phyloP scores from a whole-genome alignment of 768 basidiomycete genomes.

The Mycena galopus region DNA sequence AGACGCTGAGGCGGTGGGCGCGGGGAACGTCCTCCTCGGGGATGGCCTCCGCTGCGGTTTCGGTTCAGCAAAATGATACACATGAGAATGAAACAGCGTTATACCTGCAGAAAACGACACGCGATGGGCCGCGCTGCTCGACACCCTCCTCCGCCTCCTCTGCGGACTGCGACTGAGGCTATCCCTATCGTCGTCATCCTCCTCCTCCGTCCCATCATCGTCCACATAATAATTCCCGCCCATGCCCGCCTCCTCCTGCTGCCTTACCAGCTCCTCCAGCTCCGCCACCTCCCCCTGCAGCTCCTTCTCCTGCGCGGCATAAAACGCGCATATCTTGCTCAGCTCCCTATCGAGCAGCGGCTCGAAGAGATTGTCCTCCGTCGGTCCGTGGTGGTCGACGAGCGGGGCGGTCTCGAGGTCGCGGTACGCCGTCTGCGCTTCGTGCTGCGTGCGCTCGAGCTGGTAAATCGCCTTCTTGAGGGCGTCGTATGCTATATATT shows the following conservation, averaged over 20 bases:
- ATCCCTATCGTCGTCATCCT: slow-evolving; percentile 69
- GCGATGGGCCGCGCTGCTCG: slow-evolving; percentile 42
- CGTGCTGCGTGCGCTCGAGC: slow-evolving; percentile 82
- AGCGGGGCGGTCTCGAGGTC: slow-evolving; percentile 77
- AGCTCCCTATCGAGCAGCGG: slow-evolving; percentile 87
- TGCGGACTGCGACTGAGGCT: slow-evolving; percentile 40
- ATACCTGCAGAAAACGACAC: slow-evolving; percentile 34
- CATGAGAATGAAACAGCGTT: too few relatives aligned
- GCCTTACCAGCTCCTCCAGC: slow-evolving; percentile 67
- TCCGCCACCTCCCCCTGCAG: slow-evolving; percentile 70
- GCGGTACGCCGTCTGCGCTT: slow-evolving; percentile 52
- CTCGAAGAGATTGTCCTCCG: slow-evolving; percentile 72
- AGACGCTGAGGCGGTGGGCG: slow-evolving; percentile 58
- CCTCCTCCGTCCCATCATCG: slow-evolving; percentile 71
- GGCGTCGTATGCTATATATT: slow-evolving; percentile 91
- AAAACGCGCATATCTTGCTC: slow-evolving; percentile 84
- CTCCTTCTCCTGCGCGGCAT: slow-evolving; percentile 81
- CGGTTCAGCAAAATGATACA: neutral
- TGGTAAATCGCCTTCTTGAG: slow-evolving; percentile 90
- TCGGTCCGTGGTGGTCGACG: slow-evolving; percentile 52
- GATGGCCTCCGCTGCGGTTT: slow-evolving; percentile 33
- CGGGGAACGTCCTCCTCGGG: slow-evolving; percentile 20
- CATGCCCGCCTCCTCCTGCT: slow-evolving; percentile 73
- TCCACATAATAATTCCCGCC: slow-evolving; percentile 61
- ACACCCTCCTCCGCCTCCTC: slow-evolving; percentile 51